Base-by-base conservation (phyloP, 2,329 filamentous ascomycete genomes). In the Lecanosticta acicola region DNA sequence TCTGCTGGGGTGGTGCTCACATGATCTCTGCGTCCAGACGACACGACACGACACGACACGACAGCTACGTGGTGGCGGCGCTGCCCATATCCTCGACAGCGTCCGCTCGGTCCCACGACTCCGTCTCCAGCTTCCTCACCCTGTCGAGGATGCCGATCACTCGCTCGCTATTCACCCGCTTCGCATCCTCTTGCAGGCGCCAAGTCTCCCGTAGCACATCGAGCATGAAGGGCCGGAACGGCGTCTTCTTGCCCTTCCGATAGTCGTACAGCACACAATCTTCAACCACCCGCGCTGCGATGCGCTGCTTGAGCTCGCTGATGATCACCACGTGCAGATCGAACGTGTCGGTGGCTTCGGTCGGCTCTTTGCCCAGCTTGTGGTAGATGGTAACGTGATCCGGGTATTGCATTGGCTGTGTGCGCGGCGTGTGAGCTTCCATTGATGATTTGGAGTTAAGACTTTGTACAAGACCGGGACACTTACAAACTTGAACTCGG, bases 311-410 rank as follows among this genome's bases (percentile, higher is more conserved):
- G 32, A 73, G 71, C 64, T 94, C 86, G 1, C 87, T 94, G 13
- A 94, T 63, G 40, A 95, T 80, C 49, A 82, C 55, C 3, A 78
- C 79, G 50, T 82, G 76, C 17, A 81, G 68, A 43, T 78, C 65
- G 51, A 91, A 77, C 16, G 77, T 75, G 48, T 76, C 74, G 4
- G 69, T 71, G 7, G 65, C 59, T 35, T 63, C 62, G 40, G 67
- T 64, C 2, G 81, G 83, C 46, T 73, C 66, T 18, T 68, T 64
- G 2, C 75, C 69, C 10, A 95, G 76, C 63, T 84, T 90, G 68
- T 95, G 88, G 58, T 91, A 84, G 16, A 93, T 87, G 0, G 85
- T 88, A 51, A 94, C 80, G 39, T 78, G 77, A 65, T 95, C 89
- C 0, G 89, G 89, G 66, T 80, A 94, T 26, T 76, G 83, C 79